Evolutionary conservation across 768 basidiomycete species (phyloP).

Genomic region (Suillus spraguei): DNA sequence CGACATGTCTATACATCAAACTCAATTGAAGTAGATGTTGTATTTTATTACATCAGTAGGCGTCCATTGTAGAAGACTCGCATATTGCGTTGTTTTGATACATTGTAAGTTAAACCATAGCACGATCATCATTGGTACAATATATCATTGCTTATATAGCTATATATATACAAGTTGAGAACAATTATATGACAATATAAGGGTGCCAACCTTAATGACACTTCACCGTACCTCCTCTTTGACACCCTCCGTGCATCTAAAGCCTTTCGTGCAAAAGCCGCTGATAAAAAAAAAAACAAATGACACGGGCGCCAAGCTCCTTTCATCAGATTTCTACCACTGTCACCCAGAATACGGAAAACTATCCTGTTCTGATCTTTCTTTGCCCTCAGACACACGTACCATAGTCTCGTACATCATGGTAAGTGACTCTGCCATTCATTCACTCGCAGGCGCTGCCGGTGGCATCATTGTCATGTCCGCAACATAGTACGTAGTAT

Average conservation of each 20-base stretch:
- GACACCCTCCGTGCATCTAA: neutral
- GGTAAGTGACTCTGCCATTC: slow-evolving; percentile 82
- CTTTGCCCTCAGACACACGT: neutral
- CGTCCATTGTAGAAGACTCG: neutral
- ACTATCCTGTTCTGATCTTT: neutral
- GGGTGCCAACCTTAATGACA: no score
- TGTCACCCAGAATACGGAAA: neutral
- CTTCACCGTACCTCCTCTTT: neutral
- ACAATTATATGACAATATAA: neutral
- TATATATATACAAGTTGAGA: no score
- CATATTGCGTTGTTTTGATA: no score
- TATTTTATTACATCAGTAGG: neutral
- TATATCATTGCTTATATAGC: no score
- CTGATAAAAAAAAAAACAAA: no score
- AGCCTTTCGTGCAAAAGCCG: no score
- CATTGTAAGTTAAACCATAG: no score
- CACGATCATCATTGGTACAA: no score
- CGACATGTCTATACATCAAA: slow-evolving; percentile 1
- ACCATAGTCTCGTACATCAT: slow-evolving; percentile 8
- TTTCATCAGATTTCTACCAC: no score
- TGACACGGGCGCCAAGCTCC: no score
- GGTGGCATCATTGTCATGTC: slow-evolving; percentile 92
- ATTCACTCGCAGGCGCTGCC: slow-evolving; percentile 85
- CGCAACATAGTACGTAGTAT: slow-evolving; percentile 71
- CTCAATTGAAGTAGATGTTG: neutral